Evolutionary conservation across 2,329 filamentous ascomycete genomes (phyloP).

Genomic region (Hypoxylon sp.): DNA sequence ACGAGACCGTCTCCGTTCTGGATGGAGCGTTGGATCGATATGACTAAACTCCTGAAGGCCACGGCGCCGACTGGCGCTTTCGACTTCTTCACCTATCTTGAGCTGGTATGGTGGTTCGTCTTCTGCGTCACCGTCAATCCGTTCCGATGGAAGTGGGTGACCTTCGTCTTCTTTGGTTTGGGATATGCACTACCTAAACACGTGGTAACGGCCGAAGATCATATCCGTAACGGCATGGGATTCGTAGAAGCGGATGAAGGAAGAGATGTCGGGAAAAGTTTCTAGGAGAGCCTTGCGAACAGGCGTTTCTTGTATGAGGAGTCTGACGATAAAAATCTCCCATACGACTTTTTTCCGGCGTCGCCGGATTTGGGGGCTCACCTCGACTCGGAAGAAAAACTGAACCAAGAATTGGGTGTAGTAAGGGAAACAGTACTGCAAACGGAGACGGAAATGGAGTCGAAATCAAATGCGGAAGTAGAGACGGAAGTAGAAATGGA

Average conservation of each 20-base stretch:
- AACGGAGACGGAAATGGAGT: neutral
- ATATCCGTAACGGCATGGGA: constrained; percentile 66
- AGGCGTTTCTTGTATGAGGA: neutral
- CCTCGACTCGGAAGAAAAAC: neutral
- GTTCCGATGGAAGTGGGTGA: constrained; percentile 91
- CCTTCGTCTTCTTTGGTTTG: constrained; percentile 85
- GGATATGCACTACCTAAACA: constrained; percentile 75
- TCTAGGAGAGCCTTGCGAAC: constrained; percentile 44
- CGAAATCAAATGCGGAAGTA: neutral
- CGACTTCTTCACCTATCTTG: constrained; percentile 91
- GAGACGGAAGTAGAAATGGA: neutral
- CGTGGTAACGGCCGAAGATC: constrained; percentile 77
- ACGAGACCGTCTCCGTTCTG: constrained; percentile 78
- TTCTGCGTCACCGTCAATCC: constrained; percentile 86
- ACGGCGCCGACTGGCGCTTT: constrained; percentile 81
- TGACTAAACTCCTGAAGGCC: constrained; percentile 80
- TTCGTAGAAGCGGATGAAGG: constrained; percentile 48
- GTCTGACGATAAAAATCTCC: neutral
- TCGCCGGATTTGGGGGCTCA: neutral
- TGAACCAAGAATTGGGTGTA: neutral
- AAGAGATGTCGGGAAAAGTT: constrained; percentile 54
- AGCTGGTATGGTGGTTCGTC: constrained; percentile 87
- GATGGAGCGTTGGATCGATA: constrained; percentile 91
- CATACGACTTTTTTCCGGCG: neutral
- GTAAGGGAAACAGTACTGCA: neutral